Evolutionary conservation across 2,329 filamentous ascomycete genomes (phyloP), one percentile per base, ranked within the genome.

Genomic region (Nothomitra cinnamomea): DNA sequence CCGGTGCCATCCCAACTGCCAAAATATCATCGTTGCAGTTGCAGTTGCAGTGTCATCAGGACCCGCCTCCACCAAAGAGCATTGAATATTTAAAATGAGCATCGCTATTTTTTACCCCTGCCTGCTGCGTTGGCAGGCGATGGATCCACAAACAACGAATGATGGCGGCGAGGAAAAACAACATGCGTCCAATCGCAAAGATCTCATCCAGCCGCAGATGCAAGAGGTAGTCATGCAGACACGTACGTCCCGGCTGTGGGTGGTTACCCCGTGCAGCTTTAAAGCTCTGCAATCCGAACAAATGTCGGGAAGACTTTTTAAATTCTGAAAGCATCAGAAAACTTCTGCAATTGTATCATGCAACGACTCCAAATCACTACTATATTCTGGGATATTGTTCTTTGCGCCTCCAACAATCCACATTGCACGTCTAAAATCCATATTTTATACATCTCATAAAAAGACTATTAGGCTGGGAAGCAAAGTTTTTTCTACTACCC

Each of bases 321-420:
- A 5, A 5, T 41, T 41, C 38, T 41, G 13, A n/a, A n/a, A 19
- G 15, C 5, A n/a, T 15, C 21, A 48, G 43, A 48, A 48, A 19
- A 21, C 42, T 5, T 48, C 43, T 25, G 10, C 43, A 15, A 25
- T 48, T 48, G 43, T 48, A 48, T 48, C 13, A 48, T 48, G 43
- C 43, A 25, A 48, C 19, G 43, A 48, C 43, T 48, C n/a, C 22
- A 48, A 25, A 48, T 48, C 43, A 48, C 43, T 25, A 48, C 21
- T 48, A 6, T 48, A 12, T 48, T 48, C 22, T 48, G 43, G 43
- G 43, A 48, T 48, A 48, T 48, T 48, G 43, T 48, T 48, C 43
- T 48, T 45, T 45, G 42, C 42, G 42, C 42, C 15, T 45, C 42
- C 21, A 48, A 25, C 21, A 48, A 48, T 48, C 22, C 43, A 41